These are phyloP conservation scores for Aspergillus novofumigatus DNA, from an alignment of 2,329 filamentous ascomycete genomes.

Conservation along the genomic window DNA sequence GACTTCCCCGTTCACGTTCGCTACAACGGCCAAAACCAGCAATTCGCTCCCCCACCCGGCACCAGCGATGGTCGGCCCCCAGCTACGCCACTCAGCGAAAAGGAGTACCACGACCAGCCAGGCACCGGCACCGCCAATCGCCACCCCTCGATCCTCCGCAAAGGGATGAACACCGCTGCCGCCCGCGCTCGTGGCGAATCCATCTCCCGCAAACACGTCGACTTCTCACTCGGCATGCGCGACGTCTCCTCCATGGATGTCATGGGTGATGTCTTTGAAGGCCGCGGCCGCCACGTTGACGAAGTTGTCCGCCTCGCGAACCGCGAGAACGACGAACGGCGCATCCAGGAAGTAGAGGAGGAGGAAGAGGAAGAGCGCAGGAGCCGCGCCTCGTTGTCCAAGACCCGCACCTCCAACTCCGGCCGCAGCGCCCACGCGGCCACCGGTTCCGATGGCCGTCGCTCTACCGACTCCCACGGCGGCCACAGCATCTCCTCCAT, in stretches of 20 bases:
- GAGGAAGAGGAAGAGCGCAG: constrained; percentile 29
- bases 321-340: constrained; percentile 37
- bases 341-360: constrained; percentile 33
- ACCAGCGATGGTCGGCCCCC: constrained; percentile 43
- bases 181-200: constrained; percentile 55
- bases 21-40: constrained; percentile 45
- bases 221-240: constrained; percentile 67
- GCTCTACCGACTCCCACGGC: constrained; percentile 27
- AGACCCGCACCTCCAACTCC: constrained; percentile 18
- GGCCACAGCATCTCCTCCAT: constrained; percentile 34
- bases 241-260: constrained; percentile 56
- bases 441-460: constrained; percentile 15
- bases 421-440: constrained; percentile 22
- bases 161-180: constrained; percentile 39
- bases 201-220: constrained; percentile 59
- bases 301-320: constrained; percentile 37
- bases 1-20: constrained; percentile 64
- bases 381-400: constrained; percentile 23
- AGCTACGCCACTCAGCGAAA: constrained; percentile 28
- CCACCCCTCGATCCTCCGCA: constrained; percentile 54
- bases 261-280: constrained; percentile 62
- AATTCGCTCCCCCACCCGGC: constrained; percentile 39
- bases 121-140: constrained; percentile 20
- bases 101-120: constrained; percentile 27
- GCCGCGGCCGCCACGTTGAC: constrained; percentile 44